A percentile compares a stretch with the other conserved stretches of the same genome.
These are phyloP conservation scores for Calocybe gambosa DNA, from an alignment of 1,284 basidiomycete species.

Conservation along the genomic window DNA sequence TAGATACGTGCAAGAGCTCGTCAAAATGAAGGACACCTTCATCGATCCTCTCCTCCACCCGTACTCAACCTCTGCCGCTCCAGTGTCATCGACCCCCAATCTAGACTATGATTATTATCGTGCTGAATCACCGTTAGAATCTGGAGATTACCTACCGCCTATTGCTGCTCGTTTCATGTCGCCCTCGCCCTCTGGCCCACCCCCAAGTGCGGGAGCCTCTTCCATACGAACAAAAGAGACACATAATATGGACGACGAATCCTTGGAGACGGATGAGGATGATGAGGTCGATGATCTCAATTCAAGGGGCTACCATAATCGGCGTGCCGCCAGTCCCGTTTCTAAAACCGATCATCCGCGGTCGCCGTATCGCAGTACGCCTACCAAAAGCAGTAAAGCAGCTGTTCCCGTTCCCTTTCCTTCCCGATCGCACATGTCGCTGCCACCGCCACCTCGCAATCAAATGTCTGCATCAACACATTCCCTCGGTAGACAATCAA, in stretches of 20 bases:
- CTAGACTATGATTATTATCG: conserved; percentile 64
- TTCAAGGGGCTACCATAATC: conserved; percentile 40
- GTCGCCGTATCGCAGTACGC: conserved; percentile 64
- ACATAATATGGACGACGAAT: conserved; percentile 67
- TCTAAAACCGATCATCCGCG: conserved; percentile 65
- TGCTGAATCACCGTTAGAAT: conserved; percentile 58
- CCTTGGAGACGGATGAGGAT: conserved; percentile 65
- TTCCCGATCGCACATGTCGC: conserved; percentile 71
- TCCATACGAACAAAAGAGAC: conserved; percentile 40
- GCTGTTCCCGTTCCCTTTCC: conserved; percentile 60
- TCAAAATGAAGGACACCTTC: conserved; percentile 90
- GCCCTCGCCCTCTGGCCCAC: conserved; percentile 52
- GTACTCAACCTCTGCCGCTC: conserved; percentile 48
- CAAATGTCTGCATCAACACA: conserved; percentile 55
- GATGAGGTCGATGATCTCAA: conserved; percentile 52
- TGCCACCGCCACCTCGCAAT: conserved; percentile 64
- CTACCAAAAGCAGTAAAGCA: conserved; percentile 32
- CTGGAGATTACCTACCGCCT: conserved; percentile 71
- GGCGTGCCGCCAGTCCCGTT: conserved; percentile 27
- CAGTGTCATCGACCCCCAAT: conserved; percentile 46
- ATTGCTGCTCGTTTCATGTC: conserved; percentile 92
- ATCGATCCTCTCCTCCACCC: conserved; percentile 88
- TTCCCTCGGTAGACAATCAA: conserved; percentile 61
- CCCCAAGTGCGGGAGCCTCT: conserved; percentile 30
- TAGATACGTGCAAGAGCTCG: conserved; percentile 88